phyloP scores from a whole-genome alignment of 2,329 filamentous ascomycete species.

The Penicillium griseofulvum region DNA sequence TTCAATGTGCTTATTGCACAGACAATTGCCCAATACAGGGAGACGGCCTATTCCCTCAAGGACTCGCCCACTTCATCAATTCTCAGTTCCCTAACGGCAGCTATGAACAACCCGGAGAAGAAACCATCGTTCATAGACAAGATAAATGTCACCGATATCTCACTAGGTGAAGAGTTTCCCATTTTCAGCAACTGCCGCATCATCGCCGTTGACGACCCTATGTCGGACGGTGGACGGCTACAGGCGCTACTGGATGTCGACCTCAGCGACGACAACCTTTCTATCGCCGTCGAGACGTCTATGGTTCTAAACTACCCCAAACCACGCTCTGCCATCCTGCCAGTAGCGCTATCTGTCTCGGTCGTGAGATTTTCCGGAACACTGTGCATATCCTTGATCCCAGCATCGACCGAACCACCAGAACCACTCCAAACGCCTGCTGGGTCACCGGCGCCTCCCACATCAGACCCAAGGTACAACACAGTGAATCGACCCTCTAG shows the following conservation, averaged over 20 bases:
- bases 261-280: slow-evolving; percentile 85
- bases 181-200: slow-evolving; percentile 98
- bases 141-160: slow-evolving; percentile 90
- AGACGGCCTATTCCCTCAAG: slow-evolving; percentile 87
- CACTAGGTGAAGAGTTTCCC: slow-evolving; percentile 91
- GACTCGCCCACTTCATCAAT: slow-evolving; percentile 57
- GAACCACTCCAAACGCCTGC: slow-evolving; percentile 36
- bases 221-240: slow-evolving; percentile 67
- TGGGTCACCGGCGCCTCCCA: slow-evolving; percentile 30
- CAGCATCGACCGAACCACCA: slow-evolving; percentile 50
- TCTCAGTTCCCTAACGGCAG: slow-evolving; percentile 75
- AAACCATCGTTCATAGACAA: slow-evolving; percentile 91
- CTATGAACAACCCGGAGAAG: slow-evolving; percentile 81
- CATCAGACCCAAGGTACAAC: slow-evolving; percentile 12
- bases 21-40: slow-evolving; percentile 91
- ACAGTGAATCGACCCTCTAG: neutral
- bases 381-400: slow-evolving; percentile 87
- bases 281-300: slow-evolving; percentile 89
- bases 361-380: slow-evolving; percentile 95
- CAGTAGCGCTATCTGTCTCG: slow-evolving; percentile 85
- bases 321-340: slow-evolving; percentile 80
- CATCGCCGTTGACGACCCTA: slow-evolving; percentile 68
- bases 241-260: slow-evolving; percentile 98
- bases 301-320: slow-evolving; percentile 93
- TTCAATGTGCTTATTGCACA: slow-evolving; percentile 97